A percentile compares a stretch with the other conserved stretches of the same genome.
phyloP scores from a whole-genome alignment of 192 early-diverging fungal species.

The Thamnidium elegans region DNA sequence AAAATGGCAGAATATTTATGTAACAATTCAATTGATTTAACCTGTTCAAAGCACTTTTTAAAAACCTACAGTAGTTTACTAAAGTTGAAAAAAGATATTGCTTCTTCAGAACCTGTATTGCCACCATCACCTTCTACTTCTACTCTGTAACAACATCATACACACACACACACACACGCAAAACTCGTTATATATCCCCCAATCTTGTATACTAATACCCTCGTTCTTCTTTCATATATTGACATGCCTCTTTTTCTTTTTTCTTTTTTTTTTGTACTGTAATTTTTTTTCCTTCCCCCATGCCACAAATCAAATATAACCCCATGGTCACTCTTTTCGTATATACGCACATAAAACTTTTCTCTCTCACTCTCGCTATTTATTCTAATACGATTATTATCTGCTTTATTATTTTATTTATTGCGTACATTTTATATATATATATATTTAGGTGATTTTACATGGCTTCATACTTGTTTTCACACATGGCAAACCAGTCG shows the following conservation, averaged over 20 bases:
- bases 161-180: no score
- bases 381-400: not conserved
- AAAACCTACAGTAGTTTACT: conserved; percentile 6
- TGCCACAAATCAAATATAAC: not conserved
- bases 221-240: no score
- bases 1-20: conserved; percentile 7
- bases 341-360: not conserved
- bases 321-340: not conserved
- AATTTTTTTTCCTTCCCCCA: not conserved
- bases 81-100: conserved; percentile 2
- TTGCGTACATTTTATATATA: not conserved
- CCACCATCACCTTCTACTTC: conserved; percentile 12
- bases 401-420: not conserved
- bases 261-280: not conserved
- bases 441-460: not conserved
- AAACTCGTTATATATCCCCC: no score
- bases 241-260: not conserved
- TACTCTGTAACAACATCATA: not conserved
- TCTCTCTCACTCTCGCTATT: no score
- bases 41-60: conserved; percentile 16
- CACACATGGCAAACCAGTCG: conserved; percentile 25
- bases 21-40: not conserved
- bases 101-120: not conserved
- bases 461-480: conserved; percentile 16
- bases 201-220: no score